A percentile compares a stretch with the other conserved stretches of the same genome.
Conservation (phyloP, 2,329 filamentous ascomycete genomes). For the Juglanconis juglandina region DNA sequence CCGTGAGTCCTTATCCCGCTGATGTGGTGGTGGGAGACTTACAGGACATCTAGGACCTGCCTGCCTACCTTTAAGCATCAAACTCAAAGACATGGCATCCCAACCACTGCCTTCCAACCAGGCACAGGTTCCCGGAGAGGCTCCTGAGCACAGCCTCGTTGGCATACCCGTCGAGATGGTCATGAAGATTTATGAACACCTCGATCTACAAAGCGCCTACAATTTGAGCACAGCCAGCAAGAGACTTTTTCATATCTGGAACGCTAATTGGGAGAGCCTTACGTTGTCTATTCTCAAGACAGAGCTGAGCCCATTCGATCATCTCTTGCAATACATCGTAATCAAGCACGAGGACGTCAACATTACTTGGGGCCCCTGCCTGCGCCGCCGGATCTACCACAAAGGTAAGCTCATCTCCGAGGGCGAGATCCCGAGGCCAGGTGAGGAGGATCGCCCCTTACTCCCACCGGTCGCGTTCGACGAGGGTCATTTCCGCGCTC, state of each 20-base stretch:
- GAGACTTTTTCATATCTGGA: constrained; percentile 39
- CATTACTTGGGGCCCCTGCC: constrained; percentile 31
- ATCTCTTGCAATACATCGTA: constrained; percentile 45
- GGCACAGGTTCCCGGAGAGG: background rate
- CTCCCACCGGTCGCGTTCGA: constrained; percentile 18
- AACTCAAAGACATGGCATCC: background rate
- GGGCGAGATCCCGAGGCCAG: background rate
- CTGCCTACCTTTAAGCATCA: no score
- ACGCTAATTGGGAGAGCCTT: constrained; percentile 37
- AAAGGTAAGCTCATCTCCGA: constrained; percentile 33
- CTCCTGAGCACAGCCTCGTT: constrained; percentile 21
- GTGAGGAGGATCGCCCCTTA: background rate
- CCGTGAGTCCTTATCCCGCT: background rate
- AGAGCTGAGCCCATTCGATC: constrained; percentile 43
- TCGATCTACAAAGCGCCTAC: constrained; percentile 40
- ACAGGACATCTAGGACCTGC: no score
- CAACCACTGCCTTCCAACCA: background rate
- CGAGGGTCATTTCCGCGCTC: constrained; percentile 23
- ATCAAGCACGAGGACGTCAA: constrained; percentile 36
- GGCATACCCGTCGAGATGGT: constrained; percentile 45
- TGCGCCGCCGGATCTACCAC: constrained; percentile 37
- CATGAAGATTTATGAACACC: constrained; percentile 43
- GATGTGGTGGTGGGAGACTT: background rate
- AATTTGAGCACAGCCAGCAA: constrained; percentile 36
- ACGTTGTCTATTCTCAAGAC: constrained; percentile 39